Base-by-base conservation (phyloP, 108 stramenopile genomes). In the Nannochloropsis gaditana region DNA sequence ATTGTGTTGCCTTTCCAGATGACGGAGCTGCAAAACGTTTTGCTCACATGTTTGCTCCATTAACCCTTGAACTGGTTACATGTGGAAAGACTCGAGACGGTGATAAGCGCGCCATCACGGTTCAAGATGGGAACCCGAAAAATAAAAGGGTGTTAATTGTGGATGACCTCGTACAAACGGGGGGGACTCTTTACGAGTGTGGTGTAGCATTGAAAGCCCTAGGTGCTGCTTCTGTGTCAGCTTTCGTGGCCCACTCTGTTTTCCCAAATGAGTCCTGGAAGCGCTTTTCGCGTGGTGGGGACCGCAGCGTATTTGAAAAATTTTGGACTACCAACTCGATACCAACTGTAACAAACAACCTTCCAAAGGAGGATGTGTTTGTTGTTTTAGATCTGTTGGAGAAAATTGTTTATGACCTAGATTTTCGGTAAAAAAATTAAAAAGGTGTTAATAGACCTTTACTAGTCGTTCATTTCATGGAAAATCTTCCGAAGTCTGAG, bases 11-110 rank as follows among this genome's bases (percentile, higher is more conserved):
- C 21, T 96, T 96, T 81, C 95, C 95, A 43, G 95, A 96, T 84
- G 95, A 96, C 80, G 95, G 95, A 3, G 94, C 95, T 17, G 94
- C 95, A n/a, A 96, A 96, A 84, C 93, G 95, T 43, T 96, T 96
- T 86, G 91, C 89, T 41, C 90, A 92, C 59, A 89, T 95, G 88
- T 96, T 96, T 73, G 59, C 59, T 15, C 2, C 59, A n/a, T n/a
- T 73, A n/a, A 15, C 15, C 19, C 8, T 73, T 15, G 59, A 73
- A n/a, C 15, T 73, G 59, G 59, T 73, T 4, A 73, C 21, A 2
- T 84, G 85, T 41, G 82, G 84, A 9, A 44, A 90, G 79, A 83
- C 87, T 9, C 86, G 90, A 9, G 83, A 91, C 43, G 88, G 90
- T 9, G 89, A 91, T 41, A 79, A 45, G 47, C 89, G 91, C 44